A percentile compares a stretch with the other conserved stretches of the same genome.
Evolutionary conservation across 2,329 filamentous ascomycete genomes (phyloP).

Genomic region (Plenodomus lindquistii): DNA sequence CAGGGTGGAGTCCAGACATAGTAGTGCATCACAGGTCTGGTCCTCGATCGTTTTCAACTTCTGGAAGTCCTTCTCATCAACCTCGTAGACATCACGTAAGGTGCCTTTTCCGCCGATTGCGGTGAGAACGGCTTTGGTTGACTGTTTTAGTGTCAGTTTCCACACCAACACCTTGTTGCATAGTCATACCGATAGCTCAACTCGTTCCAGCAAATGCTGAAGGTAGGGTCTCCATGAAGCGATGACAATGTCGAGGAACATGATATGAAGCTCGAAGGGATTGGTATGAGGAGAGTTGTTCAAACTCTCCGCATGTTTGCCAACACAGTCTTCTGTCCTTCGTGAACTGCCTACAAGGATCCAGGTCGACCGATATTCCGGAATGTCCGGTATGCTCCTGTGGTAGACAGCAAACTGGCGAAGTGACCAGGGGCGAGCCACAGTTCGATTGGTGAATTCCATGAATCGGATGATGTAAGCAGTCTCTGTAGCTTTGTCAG

Average conservation of each 20-base stretch:
- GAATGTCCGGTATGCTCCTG: not conserved
- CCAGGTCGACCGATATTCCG: constrained; percentile 10
- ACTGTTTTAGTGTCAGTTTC: constrained; percentile 5
- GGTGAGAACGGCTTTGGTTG: constrained; percentile 16
- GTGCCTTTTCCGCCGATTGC: constrained; percentile 7
- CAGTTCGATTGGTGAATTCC: constrained; percentile 12
- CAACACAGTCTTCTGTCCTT: constrained; percentile 7
- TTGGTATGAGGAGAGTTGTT: constrained; percentile 6
- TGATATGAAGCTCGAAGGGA: constrained; percentile 30
- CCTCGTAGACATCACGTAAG: constrained; percentile 9
- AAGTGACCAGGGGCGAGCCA: constrained; percentile 10
- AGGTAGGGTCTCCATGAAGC: constrained; percentile 24
- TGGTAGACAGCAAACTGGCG: constrained; percentile 15
- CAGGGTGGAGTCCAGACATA: constrained; percentile 24
- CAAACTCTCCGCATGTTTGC: constrained; percentile 3
- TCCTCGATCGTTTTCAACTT: constrained; percentile 26
- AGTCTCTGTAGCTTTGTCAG: constrained; percentile 4
- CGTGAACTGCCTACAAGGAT: constrained; percentile 8
- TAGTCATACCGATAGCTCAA: not conserved
- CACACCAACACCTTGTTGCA: not conserved
- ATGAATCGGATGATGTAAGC: constrained; percentile 12
- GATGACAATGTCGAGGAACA: constrained; percentile 23
- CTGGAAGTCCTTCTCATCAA: constrained; percentile 22
- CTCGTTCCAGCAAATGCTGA: constrained; percentile 1
- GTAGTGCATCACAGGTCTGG: constrained; percentile 15